phyloP scores from a whole-genome alignment of 306 rosid genomes.

The Mimosa bimucronata region DNA sequence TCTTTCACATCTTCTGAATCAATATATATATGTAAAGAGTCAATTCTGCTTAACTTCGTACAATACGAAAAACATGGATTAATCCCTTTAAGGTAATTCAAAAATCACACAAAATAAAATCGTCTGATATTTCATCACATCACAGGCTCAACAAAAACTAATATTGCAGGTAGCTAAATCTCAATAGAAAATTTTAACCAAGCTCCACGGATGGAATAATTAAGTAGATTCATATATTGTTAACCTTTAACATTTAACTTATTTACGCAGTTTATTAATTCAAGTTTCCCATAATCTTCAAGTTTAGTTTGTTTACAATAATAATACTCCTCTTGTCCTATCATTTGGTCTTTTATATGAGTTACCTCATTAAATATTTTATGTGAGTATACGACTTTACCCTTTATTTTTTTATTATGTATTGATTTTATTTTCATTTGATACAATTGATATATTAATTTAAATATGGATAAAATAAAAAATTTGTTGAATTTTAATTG shows the following conservation, averaged over 20 bases:
- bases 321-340: no score
- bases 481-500: no score
- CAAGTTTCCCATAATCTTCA: background rate
- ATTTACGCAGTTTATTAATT: background rate
- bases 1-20: background rate
- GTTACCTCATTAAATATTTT: no score
- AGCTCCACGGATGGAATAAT: background rate
- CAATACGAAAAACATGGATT: background rate
- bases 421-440: no score
- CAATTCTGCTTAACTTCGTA: background rate
- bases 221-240: background rate
- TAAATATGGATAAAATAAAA: no score
- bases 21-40: background rate
- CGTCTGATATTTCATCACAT: background rate
- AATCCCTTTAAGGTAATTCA: background rate
- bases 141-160: background rate
- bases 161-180: background rate
- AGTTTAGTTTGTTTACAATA: background rate
- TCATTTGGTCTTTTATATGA: no score
- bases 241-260: background rate
- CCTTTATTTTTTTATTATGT: no score
- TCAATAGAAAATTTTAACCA: background rate
- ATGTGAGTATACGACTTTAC: no score
- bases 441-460: no score
- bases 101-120: no score